Conservation (phyloP, 2,329 filamentous ascomycete genomes). For the Thermothelomyces thermophilus region DNA sequence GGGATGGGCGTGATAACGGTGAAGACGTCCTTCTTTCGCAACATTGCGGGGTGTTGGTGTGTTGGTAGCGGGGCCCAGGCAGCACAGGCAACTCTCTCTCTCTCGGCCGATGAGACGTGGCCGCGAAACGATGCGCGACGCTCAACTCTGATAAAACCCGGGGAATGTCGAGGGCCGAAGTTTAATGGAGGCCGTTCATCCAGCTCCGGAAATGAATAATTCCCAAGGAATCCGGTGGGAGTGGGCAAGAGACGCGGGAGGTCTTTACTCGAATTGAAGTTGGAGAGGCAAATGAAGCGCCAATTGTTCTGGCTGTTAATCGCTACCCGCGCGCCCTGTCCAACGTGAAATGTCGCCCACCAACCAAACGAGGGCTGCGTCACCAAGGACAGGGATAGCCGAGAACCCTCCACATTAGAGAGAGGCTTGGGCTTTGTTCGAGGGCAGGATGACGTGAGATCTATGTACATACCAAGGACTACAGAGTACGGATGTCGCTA, state of each 20-base stretch:
- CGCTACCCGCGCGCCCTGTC: too few relatives aligned
- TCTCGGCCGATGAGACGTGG: not conserved
- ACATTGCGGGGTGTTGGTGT: conserved; percentile 31
- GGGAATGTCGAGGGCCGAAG: too few relatives aligned
- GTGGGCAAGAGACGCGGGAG: not conserved
- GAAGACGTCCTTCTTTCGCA: conserved; percentile 58
- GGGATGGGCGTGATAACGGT: conserved; percentile 66
- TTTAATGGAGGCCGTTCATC: too few relatives aligned
- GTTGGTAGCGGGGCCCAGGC: not conserved
- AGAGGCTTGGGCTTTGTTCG: conserved; percentile 11
- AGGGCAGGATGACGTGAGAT: conserved; percentile 21
- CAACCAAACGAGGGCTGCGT: conserved; percentile 1
- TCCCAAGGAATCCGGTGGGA: conserved; percentile 1
- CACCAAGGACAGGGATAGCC: conserved; percentile 9
- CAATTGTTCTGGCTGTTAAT: not conserved
- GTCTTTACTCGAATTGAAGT: conserved; percentile 9
- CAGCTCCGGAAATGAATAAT: not conserved
- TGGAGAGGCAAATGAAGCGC: conserved; percentile 1
- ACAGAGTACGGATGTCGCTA: too few relatives aligned
- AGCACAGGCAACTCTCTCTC: too few relatives aligned
- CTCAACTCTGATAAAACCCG: too few relatives aligned
- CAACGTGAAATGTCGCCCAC: conserved; percentile 7
- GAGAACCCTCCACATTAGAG: not conserved
- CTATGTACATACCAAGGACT: too few relatives aligned
- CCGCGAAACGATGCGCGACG: not conserved